Evolutionary conservation across 1,139 yeast genomes (phyloP).

Genomic region (Lodderomyces orthopsilosis): DNA sequence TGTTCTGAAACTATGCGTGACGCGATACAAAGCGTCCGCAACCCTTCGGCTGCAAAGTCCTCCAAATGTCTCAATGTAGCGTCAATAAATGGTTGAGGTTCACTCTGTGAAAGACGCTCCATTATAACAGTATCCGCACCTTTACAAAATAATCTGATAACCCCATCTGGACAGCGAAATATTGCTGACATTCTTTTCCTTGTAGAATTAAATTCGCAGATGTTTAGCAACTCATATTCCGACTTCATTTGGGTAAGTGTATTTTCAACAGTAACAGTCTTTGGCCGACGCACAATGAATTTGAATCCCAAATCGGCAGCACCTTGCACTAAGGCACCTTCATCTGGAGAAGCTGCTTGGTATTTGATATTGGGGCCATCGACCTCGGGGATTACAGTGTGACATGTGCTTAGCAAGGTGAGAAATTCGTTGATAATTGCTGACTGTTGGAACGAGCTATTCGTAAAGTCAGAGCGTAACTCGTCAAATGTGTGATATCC

Average conservation of each 20-base stretch:
- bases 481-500: conserved; percentile 77
- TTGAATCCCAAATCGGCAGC: conserved; percentile 82
- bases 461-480: conserved; percentile 50
- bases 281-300: conserved; percentile 83
- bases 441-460: conserved; percentile 45
- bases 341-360: conserved; percentile 99
- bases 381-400: conserved; percentile 93
- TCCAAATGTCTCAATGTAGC: conserved; percentile 86
- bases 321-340: conserved; percentile 97
- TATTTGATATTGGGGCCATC: conserved; percentile 63
- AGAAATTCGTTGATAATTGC: conserved; percentile 78
- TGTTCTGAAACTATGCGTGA: conserved; percentile 74
- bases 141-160: conserved; percentile 83
- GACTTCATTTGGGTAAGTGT: conserved; percentile 34
- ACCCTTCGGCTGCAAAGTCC: conserved; percentile 95
- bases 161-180: conserved; percentile 91
- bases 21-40: conserved; percentile 92
- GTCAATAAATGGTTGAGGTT: conserved; percentile 72
- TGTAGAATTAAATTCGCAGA: conserved; percentile 96
- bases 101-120: conserved; percentile 68
- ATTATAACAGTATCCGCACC: conserved; percentile 97
- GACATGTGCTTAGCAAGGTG: conserved; percentile 86
- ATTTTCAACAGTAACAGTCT: conserved; percentile 66
- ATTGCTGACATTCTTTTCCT: conserved; percentile 97
- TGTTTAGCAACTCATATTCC: conserved; percentile 74